These are phyloP conservation scores for Hibiscus trionum DNA, from an alignment of 345 rosid genomes.

Conservation along the genomic window DNA sequence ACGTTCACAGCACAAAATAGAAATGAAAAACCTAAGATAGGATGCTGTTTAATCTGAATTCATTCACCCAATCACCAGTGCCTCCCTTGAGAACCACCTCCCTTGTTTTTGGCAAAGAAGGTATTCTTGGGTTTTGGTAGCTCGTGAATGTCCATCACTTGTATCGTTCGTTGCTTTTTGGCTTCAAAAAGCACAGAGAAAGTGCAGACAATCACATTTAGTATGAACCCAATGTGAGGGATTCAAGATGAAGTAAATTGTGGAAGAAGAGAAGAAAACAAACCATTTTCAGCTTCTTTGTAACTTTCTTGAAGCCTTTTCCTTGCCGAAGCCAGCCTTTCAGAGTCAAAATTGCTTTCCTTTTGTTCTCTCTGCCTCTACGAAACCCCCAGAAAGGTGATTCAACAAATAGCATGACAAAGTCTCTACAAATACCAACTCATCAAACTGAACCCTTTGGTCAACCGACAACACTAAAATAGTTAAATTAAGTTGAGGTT, in stretches of 20 bases:
- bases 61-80: constrained; percentile 26
- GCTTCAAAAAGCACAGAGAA: constrained; percentile 46
- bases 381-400: constrained; percentile 12
- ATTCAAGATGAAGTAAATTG: neutral
- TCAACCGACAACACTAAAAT: neutral
- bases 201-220: constrained; percentile 10
- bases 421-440: neutral
- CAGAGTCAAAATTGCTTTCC: constrained; percentile 49
- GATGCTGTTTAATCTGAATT: neutral
- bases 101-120: constrained; percentile 81
- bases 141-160: constrained; percentile 98
- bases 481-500: neutral
- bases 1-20: neutral
- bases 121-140: constrained; percentile 91
- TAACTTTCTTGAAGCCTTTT: constrained; percentile 86
- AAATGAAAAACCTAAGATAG: constrained; percentile 1
- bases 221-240: neutral
- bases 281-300: constrained; percentile 90
- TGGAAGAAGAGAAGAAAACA: constrained; percentile 6
- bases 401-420: constrained; percentile 4
- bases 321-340: constrained; percentile 59
- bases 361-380: constrained; percentile 73
- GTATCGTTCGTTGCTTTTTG: constrained; percentile 96
- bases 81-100: constrained; percentile 82
- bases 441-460: neutral